Evolutionary conservation across 169 alveolate species (phyloP).

Genomic region (Eimeria falciformis): DNA sequence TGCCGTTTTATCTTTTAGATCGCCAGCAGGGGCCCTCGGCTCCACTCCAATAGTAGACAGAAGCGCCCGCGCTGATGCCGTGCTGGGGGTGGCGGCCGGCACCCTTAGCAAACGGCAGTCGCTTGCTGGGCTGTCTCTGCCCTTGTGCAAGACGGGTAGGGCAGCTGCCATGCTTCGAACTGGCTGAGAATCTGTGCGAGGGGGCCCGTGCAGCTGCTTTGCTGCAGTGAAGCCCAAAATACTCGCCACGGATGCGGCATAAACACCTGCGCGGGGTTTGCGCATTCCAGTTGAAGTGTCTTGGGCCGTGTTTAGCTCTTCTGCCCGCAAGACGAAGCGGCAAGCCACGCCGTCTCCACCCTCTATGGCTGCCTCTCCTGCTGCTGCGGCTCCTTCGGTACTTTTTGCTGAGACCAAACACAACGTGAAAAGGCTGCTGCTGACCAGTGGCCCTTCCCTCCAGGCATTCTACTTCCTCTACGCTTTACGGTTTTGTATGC

Average conservation of each 20-base stretch:
- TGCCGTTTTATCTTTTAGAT: background rate
- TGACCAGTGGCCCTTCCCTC: too few species aligned
- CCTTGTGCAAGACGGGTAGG: background rate
- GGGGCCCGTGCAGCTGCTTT: background rate
- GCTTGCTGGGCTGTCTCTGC: background rate
- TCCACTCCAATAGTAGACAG: slow-evolving; percentile 42
- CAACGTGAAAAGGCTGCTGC: background rate
- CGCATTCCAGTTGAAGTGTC: slow-evolving; percentile 8
- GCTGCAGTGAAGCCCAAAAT: background rate
- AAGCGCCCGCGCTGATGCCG: slow-evolving; percentile 34
- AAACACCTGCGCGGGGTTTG: slow-evolving; percentile 19
- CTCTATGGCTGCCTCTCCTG: slow-evolving; percentile 20
- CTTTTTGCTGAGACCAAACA: background rate
- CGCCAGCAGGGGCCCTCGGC: background rate
- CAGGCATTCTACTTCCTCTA: too few species aligned
- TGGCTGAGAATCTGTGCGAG: background rate
- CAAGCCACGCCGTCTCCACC: slow-evolving; percentile 17
- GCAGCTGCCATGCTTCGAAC: background rate
- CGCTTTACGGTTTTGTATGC: too few species aligned
- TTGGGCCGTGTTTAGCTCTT: slow-evolving; percentile 6
- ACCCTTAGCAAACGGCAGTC: background rate
- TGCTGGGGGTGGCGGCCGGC: background rate
- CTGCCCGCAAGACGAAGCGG: slow-evolving; percentile 20
- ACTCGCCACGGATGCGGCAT: background rate
- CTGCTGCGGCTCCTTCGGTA: slow-evolving; percentile 54